These are phyloP conservation scores for Lasiodiplodia citricola DNA, from an alignment of 2,329 filamentous ascomycete species.

Conservation along the genomic window DNA sequence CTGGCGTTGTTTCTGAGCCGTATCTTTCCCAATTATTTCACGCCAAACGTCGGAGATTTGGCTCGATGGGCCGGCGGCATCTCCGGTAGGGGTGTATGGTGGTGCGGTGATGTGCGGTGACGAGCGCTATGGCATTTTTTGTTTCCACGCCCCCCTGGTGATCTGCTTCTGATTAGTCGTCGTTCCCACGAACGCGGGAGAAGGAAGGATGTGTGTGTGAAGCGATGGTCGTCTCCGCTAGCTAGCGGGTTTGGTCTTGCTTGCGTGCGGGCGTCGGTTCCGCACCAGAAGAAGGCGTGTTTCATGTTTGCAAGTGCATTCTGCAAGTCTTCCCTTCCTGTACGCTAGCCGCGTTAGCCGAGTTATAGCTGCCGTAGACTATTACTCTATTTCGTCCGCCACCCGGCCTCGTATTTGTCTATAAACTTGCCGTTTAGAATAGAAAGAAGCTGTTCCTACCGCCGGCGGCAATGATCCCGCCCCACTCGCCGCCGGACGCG, in stretches of 20 bases:
- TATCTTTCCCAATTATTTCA: too few species aligned
- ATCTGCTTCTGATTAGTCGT: too few species aligned
- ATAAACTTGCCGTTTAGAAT: not conserved
- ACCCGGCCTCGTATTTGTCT: not conserved
- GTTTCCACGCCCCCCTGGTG: too few species aligned
- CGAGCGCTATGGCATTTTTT: too few species aligned
- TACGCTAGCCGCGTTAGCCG: not conserved
- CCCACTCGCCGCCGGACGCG: too few species aligned
- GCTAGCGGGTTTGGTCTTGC: not conserved
- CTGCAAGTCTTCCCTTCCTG: not conserved
- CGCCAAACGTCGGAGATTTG: not conserved
- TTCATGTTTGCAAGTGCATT: not conserved
- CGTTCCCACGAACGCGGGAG: too few species aligned
- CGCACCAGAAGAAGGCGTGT: not conserved
- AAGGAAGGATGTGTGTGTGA: not conserved
- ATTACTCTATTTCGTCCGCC: not conserved
- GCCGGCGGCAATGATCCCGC: too few species aligned
- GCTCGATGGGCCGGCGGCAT: not conserved
- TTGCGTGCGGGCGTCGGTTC: not conserved
- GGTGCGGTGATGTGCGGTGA: not conserved
- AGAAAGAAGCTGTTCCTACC: not conserved
- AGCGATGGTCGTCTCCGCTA: constrained; percentile 1
- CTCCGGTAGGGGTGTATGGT: too few species aligned
- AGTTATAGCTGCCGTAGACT: not conserved
- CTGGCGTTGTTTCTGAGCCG: too few species aligned